Base-by-base conservation (phyloP, 805 yeast genomes). In the Lachancea cidri region DNA sequence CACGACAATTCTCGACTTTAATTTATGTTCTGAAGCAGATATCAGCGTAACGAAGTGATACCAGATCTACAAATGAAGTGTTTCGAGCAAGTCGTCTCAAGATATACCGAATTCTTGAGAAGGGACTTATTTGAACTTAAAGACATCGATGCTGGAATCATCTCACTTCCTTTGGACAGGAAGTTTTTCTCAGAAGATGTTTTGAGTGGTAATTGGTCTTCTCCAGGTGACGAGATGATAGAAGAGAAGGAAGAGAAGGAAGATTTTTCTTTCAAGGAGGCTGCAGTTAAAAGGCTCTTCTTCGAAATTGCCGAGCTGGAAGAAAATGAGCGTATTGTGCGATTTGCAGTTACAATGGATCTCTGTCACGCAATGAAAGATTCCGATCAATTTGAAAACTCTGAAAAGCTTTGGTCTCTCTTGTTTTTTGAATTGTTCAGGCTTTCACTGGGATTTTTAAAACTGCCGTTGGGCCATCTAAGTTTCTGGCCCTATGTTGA, bases 401-500 rank as follows among this genome's bases (percentile, higher is more conserved):
- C 45, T 45, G 6, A 16, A 24, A 4, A 31, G 25, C 22, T 25
- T 17, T 60, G 66, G 64, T 41, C 49, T 11, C 29, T 38, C 1
- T 16, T 55, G 2, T 60, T 38, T 42, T 60, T 61, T 41, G 54
- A 48, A 16, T 37, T 58, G 5, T 50, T 58, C 33, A 41, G 53
- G 6, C 39, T 43, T n/a, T 38, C 45, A 3, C 13, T 51, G 16
- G 55, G 53, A 29, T 24, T 52, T 33, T 35, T 61, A 16, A 40
- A 36, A n/a, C 54, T 60, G 54, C 65, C 65, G 3, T 22, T 25
- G 3, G 52, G 45, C 20, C 44, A 52, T 4, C 27, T 48, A 29
- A 25, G 48, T 15, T 61, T 60, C 41, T 61, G 62, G 63, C 46
- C 55, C 4, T 61, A 58, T 36, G 43, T 54, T 5, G 61, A 57